Evolutionary conservation across 352 stramenopile species (phyloP).

Genomic region (Globisporangium cederbergense): DNA sequence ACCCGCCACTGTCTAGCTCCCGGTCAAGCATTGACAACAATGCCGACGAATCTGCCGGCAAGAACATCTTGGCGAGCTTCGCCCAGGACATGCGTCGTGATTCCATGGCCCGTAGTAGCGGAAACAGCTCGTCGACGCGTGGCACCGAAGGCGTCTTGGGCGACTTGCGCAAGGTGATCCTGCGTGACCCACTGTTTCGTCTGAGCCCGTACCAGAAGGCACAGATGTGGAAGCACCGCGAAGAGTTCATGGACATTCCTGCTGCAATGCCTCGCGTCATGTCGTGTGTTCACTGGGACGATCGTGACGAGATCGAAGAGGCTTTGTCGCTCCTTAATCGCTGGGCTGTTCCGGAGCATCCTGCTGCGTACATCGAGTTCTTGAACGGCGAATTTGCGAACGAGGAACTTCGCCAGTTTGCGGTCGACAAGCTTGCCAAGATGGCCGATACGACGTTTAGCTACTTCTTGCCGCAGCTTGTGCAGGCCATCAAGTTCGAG

Average conservation of each 20-base stretch:
- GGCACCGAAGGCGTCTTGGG: slow-evolving; percentile 40
- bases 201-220: slow-evolving; percentile 82
- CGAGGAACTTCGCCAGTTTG: slow-evolving; percentile 68
- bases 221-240: slow-evolving; percentile 76
- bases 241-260: slow-evolving; percentile 77
- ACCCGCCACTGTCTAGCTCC: slow-evolving; percentile 5
- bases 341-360: slow-evolving; percentile 71
- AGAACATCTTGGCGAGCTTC: slow-evolving; percentile 48
- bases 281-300: slow-evolving; percentile 79
- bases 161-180: slow-evolving; percentile 76
- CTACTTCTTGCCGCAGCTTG: slow-evolving; percentile 86
- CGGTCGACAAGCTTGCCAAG: slow-evolving; percentile 66
- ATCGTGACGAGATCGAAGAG: slow-evolving; percentile 66
- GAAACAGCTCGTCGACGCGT: slow-evolving; percentile 44
- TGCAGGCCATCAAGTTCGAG: slow-evolving; percentile 89
- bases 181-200: slow-evolving; percentile 77
- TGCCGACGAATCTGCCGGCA: slow-evolving; percentile 44
- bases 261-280: slow-evolving; percentile 73
- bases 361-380: slow-evolving; percentile 80
- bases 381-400: slow-evolving; percentile 81
- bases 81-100: slow-evolving; percentile 48
- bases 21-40: slow-evolving; percentile 38
- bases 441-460: slow-evolving; percentile 88
- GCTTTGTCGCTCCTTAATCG: slow-evolving; percentile 59
- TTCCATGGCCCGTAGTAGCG: slow-evolving; percentile 53